Percentiles rank a stretch among this genome's conserved stretches.
phyloP scores from a whole-genome alignment of 257 asterid genomes.

The Orobanche coerulescens region DNA sequence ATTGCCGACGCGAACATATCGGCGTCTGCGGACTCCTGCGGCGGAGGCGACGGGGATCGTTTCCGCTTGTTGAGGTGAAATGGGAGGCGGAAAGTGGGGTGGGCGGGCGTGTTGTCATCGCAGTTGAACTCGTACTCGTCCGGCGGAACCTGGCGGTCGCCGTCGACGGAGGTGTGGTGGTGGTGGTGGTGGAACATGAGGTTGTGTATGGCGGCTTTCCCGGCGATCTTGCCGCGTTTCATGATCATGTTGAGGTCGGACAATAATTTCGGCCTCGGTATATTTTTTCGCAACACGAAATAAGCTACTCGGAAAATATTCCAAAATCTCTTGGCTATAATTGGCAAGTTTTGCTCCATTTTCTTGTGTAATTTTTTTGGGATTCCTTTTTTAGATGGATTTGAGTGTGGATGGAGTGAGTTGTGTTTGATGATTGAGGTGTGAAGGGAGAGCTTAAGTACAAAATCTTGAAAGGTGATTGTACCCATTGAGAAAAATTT shows the following conservation, averaged over 20 bases:
- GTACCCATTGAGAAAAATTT: slow-evolving; percentile 11
- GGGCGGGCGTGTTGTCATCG: slow-evolving; percentile 48
- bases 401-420: not conserved
- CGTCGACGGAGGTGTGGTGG: slow-evolving; percentile 24
- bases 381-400: not conserved
- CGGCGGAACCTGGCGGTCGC: slow-evolving; percentile 15
- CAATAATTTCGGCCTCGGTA: slow-evolving; percentile 52
- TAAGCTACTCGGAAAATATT: slow-evolving; percentile 38
- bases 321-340: slow-evolving; percentile 66
- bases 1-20: slow-evolving; percentile 35
- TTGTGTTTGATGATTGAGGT: not conserved
- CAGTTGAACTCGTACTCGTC: slow-evolving; percentile 69
- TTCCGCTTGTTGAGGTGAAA: slow-evolving; percentile 45
- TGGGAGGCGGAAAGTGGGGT: slow-evolving; percentile 38
- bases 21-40: slow-evolving; percentile 14
- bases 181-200: slow-evolving; percentile 53
- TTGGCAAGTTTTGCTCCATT: slow-evolving; percentile 74
- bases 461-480: slow-evolving; percentile 10
- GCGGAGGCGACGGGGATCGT: slow-evolving; percentile 14
- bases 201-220: slow-evolving; percentile 59
- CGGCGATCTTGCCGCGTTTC: slow-evolving; percentile 74
- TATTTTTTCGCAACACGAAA: slow-evolving; percentile 63
- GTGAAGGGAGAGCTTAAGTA: slow-evolving; percentile 2
- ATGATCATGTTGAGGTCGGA: slow-evolving; percentile 48
- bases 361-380: not conserved